Percentiles rank a stretch among this genome's conserved stretches.
Evolutionary conservation across 495 filamentous ascomycete genomes (phyloP).

Genomic region (Xylaria grammica): DNA sequence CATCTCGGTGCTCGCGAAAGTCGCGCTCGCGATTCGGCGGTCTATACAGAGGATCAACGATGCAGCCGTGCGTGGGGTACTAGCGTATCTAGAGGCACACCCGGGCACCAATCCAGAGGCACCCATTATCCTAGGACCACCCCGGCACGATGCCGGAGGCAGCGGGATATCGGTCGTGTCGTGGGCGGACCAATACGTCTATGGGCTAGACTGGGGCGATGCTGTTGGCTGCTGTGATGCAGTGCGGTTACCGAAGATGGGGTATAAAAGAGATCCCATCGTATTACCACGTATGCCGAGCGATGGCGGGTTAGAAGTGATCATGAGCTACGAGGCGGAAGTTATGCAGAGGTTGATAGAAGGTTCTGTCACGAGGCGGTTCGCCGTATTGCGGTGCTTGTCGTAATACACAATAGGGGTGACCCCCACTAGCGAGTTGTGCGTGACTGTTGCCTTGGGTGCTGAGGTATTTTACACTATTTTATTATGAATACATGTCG

Average conservation of each 20-base stretch:
- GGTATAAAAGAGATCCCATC: conserved; percentile 33
- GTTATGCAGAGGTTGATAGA: conserved; percentile 22
- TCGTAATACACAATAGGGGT: conserved; percentile 11
- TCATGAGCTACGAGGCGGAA: conserved; percentile 30
- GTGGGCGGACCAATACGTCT: conserved; percentile 35
- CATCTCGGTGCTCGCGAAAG: neutral
- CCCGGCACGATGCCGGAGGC: conserved; percentile 36
- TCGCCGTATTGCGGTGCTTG: conserved; percentile 22
- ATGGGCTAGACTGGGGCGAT: conserved; percentile 36
- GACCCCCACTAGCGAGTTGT: neutral
- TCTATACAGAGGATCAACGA: conserved; percentile 26
- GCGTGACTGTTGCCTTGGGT: neutral
- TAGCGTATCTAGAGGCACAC: conserved; percentile 26
- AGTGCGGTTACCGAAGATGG: conserved; percentile 32
- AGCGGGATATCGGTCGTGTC: conserved; percentile 70
- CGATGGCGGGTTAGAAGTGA: conserved; percentile 32
- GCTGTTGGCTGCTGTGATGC: conserved; percentile 33
- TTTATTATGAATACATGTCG: neutral
- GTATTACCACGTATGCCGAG: conserved; percentile 33
- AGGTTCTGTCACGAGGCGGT: conserved; percentile 21
- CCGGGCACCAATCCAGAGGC: conserved; percentile 11
- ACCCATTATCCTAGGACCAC: conserved; percentile 45
- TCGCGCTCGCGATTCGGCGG: conserved; percentile 6
- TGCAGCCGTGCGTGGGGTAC: conserved; percentile 22
- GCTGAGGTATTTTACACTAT: neutral